These are phyloP conservation scores for Candida buenavistaensis DNA, from an alignment of 1,139 yeast genomes.

Conservation along the genomic window DNA sequence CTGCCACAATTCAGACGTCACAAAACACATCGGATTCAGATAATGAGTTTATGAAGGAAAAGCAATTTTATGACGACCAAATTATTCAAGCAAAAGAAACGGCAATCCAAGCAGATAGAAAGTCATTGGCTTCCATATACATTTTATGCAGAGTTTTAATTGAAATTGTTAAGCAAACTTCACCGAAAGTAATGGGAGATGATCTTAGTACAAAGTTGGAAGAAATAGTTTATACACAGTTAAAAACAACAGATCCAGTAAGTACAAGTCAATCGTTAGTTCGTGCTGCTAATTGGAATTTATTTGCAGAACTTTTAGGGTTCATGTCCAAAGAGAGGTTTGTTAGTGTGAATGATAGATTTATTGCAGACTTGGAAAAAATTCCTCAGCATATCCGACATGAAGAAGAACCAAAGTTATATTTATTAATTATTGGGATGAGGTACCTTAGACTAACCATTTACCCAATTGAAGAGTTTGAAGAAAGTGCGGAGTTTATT, in stretches of 20 bases:
- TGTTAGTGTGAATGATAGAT: conserved; percentile 86
- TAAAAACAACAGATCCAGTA: conserved; percentile 83
- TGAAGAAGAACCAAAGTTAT: conserved; percentile 72
- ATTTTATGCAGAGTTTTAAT: conserved; percentile 91
- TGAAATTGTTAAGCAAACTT: conserved; percentile 88
- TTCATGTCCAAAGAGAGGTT: conserved; percentile 85
- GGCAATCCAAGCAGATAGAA: conserved; percentile 83
- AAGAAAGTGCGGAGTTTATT: conserved; percentile 88
- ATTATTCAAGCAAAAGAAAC: conserved; percentile 62
- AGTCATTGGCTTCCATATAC: conserved; percentile 82
- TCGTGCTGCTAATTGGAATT: conserved; percentile 90
- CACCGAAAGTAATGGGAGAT: conserved; percentile 69
- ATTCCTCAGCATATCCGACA: conserved; percentile 53
- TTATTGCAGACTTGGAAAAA: conserved; percentile 89
- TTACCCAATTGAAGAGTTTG: conserved; percentile 85
- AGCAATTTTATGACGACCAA: conserved; percentile 36
- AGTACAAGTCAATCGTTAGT: conserved; percentile 62
- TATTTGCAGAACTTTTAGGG: conserved; percentile 87
- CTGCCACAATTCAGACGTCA: conserved; percentile 19
- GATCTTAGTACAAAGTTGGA: conserved; percentile 84
- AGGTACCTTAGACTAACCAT: conserved; percentile 73
- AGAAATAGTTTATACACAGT: conserved; percentile 89
- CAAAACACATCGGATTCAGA: conserved; percentile 10
- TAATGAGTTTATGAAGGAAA: conserved; percentile 23
- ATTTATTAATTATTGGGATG: conserved; percentile 88